A percentile compares a stretch with the other conserved stretches of the same genome.
phyloP scores from a whole-genome alignment of 1,284 basidiomycete genomes.

The Ceratobasidium sp. region DNA sequence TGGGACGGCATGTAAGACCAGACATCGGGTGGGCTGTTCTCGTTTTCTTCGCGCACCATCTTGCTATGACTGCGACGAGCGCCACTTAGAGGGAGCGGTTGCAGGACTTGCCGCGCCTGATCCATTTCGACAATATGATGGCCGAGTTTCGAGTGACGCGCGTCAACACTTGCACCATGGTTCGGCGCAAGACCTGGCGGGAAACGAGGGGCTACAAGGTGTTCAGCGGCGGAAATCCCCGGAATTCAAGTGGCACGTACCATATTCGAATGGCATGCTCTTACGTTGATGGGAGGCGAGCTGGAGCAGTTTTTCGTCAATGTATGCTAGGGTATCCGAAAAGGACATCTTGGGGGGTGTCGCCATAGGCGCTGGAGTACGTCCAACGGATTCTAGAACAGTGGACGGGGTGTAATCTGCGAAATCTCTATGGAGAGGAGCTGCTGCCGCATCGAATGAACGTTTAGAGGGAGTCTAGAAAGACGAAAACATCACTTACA shows the following conservation, averaged over 20 bases:
- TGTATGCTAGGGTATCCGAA: constrained; percentile 26
- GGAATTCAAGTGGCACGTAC: background rate
- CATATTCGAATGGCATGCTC: background rate
- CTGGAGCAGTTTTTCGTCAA: constrained; percentile 26
- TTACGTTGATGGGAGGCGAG: background rate
- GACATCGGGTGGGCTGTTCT: background rate
- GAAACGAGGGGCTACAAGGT: background rate
- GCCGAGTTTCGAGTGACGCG: background rate
- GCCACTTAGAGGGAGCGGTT: background rate
- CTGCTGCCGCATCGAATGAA: background rate
- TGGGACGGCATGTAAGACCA: background rate
- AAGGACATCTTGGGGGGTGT: constrained; percentile 20
- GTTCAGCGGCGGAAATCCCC: background rate
- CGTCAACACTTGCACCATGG: too few species aligned
- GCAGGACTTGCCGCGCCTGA: background rate
- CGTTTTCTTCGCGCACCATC: constrained; percentile 1
- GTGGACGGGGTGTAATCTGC: constrained; percentile 11
- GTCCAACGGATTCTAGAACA: constrained; percentile 9
- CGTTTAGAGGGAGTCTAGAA: background rate
- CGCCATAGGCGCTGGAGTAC: constrained; percentile 21
- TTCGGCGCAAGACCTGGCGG: constrained; percentile 11
- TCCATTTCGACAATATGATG: background rate
- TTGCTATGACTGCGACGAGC: constrained; percentile 19
- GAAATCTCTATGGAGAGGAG: background rate
- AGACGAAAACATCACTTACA: background rate